phyloP scores from a whole-genome alignment of 2,329 filamentous ascomycete species.

The Cryphonectria japonica region DNA sequence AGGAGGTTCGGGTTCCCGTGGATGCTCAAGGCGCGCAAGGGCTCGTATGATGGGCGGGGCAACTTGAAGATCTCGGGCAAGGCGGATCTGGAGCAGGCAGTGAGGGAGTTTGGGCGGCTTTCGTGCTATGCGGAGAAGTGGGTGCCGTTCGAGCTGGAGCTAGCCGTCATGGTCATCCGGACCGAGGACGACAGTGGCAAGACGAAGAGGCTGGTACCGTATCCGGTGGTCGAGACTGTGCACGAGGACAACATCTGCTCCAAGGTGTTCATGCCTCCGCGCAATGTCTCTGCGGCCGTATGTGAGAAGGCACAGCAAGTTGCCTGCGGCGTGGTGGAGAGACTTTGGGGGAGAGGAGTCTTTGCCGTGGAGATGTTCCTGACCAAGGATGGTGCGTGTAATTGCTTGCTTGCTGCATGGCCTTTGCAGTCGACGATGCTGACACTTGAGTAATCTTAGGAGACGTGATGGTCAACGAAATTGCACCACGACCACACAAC shows the following conservation, averaged over 20 bases:
- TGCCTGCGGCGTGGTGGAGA: slow-evolving; percentile 76
- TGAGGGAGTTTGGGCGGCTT: slow-evolving; percentile 69
- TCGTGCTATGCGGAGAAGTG: slow-evolving; percentile 89
- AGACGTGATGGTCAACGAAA: slow-evolving; percentile 79
- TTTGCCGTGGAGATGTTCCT: slow-evolving; percentile 98
- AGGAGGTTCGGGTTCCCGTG: slow-evolving; percentile 75
- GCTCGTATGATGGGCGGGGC: slow-evolving; percentile 89
- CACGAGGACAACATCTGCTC: slow-evolving; percentile 97
- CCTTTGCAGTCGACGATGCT: neutral
- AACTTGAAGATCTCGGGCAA: slow-evolving; percentile 56
- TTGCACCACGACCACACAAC: slow-evolving; percentile 82
- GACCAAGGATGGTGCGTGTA: slow-evolving; percentile 63
- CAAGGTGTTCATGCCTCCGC: slow-evolving; percentile 83
- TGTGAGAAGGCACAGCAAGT: slow-evolving; percentile 72
- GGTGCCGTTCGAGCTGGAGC: slow-evolving; percentile 81
- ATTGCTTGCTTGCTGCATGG: slow-evolving; percentile 21
- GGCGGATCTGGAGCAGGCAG: slow-evolving; percentile 61
- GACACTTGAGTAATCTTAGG: slow-evolving; percentile 38
- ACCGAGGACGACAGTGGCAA: slow-evolving; percentile 69
- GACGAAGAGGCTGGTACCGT: slow-evolving; percentile 63
- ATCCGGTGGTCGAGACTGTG: slow-evolving; percentile 90
- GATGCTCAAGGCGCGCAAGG: slow-evolving; percentile 90
- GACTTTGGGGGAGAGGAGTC: slow-evolving; percentile 85
- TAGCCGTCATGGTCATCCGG: slow-evolving; percentile 94
- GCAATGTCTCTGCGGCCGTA: slow-evolving; percentile 65